Conservation (phyloP, 495 filamentous ascomycete species). For the Penicillium paradoxum region DNA sequence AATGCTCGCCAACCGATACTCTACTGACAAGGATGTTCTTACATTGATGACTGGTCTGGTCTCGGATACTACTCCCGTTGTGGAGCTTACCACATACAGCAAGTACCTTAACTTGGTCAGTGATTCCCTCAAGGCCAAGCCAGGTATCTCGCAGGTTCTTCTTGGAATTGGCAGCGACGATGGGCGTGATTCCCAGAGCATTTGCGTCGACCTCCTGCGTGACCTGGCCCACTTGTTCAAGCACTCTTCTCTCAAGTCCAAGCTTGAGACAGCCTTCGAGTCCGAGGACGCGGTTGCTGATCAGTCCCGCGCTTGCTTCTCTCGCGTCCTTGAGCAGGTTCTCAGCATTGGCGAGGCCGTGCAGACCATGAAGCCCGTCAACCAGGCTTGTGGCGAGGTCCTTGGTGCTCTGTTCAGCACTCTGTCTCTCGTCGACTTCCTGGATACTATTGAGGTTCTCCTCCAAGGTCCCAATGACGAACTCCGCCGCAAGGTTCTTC, state of each 20-base stretch:
- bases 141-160: slow-evolving; percentile 60
- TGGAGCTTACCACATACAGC: slow-evolving; percentile 62
- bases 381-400: slow-evolving; percentile 60
- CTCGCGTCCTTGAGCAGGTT: slow-evolving; percentile 62
- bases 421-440: slow-evolving; percentile 76
- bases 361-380: slow-evolving; percentile 55
- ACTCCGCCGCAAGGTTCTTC: slow-evolving; percentile 73
- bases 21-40: slow-evolving; percentile 40
- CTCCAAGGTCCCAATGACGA: slow-evolving; percentile 65
- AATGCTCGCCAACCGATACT: slow-evolving; percentile 45
- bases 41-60: slow-evolving; percentile 40
- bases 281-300: slow-evolving; percentile 45
- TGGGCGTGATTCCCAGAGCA: slow-evolving; percentile 53
- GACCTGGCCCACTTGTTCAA: slow-evolving; percentile 41
- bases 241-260: slow-evolving; percentile 40
- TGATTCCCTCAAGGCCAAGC: slow-evolving; percentile 69
- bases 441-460: slow-evolving; percentile 74
- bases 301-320: slow-evolving; percentile 62
- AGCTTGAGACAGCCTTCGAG: slow-evolving; percentile 36
- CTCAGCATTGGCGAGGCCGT: slow-evolving; percentile 56
- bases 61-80: slow-evolving; percentile 53
- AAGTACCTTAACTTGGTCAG: slow-evolving; percentile 66
- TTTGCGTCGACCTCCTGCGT: slow-evolving; percentile 57
- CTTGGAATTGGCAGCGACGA: slow-evolving; percentile 61
- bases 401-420: slow-evolving; percentile 71